Percentiles rank a stretch among this genome's conserved stretches.
phyloP scores from a whole-genome alignment of 768 basidiomycete genomes.

The Phallus indusiatus region DNA sequence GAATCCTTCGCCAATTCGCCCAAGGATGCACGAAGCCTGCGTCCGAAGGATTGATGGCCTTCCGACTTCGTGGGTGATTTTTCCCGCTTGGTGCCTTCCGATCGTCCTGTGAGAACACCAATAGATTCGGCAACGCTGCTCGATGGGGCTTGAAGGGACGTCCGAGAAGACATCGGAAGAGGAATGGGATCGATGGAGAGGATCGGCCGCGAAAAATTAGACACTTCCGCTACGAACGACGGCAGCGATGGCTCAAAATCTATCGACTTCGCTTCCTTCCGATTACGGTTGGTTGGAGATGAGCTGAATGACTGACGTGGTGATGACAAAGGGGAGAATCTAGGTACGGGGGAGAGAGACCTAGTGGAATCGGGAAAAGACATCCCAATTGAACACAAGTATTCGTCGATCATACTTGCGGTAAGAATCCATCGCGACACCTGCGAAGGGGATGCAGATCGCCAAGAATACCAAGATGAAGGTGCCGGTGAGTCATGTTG shows the following conservation, averaged over 20 bases:
- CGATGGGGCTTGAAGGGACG: background rate
- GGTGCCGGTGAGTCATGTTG: background rate
- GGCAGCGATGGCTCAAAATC: constrained; percentile 1
- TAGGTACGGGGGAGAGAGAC: constrained; percentile 1
- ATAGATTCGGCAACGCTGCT: background rate
- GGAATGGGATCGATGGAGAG: background rate
- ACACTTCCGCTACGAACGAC: background rate
- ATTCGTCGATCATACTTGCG: constrained; percentile 1
- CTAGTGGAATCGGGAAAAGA: background rate
- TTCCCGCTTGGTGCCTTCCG: background rate
- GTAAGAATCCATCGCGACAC: background rate
- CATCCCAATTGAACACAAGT: background rate
- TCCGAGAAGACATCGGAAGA: background rate
- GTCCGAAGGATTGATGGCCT: background rate
- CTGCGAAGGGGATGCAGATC: background rate
- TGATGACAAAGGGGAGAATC: constrained; percentile 1
- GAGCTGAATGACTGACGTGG: constrained; percentile 1
- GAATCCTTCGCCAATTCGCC: background rate
- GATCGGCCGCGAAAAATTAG: background rate
- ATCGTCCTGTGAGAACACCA: background rate
- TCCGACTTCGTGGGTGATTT: background rate
- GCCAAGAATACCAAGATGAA: constrained; percentile 3
- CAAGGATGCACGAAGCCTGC: background rate
- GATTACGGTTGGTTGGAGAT: background rate
- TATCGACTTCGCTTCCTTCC: background rate